These are phyloP conservation scores for Mitragyna speciosa DNA, from an alignment of 257 asterid species.

Conservation along the genomic window DNA sequence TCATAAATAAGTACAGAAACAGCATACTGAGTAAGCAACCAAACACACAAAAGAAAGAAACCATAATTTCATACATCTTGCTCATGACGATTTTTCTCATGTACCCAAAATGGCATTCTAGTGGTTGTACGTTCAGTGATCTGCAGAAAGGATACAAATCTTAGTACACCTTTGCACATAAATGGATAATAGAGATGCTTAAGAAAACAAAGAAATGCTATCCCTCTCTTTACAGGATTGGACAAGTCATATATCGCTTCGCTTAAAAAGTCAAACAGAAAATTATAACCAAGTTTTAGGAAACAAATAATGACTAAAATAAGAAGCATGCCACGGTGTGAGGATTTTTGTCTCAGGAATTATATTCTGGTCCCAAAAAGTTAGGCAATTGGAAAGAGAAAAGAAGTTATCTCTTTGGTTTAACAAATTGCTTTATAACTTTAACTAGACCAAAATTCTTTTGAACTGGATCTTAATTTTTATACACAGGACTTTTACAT, in stretches of 20 bases:
- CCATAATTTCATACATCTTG: slow-evolving; percentile 61
- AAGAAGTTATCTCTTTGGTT: too few relatives aligned
- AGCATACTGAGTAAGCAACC: not conserved
- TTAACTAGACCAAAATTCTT: not conserved
- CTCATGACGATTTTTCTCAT: slow-evolving; percentile 87
- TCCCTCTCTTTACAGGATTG: not conserved
- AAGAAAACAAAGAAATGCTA: not conserved
- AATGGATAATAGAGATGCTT: not conserved
- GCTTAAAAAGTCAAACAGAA: not conserved
- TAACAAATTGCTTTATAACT: not conserved
- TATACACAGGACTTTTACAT: too few relatives aligned
- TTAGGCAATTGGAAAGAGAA: too few relatives aligned
- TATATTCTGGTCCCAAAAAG: not conserved
- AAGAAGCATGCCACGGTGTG: not conserved
- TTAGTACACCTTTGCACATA: not conserved
- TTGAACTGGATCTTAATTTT: not conserved
- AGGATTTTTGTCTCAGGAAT: not conserved
- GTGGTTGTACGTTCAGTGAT: slow-evolving; percentile 52
- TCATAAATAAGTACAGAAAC: slow-evolving; percentile 9
- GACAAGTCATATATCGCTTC: not conserved
- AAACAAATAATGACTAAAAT: not conserved
- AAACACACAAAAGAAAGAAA: not conserved
- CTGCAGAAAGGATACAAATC: slow-evolving; percentile 40
- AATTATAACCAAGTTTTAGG: not conserved
- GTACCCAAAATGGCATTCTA: slow-evolving; percentile 77